Conservation (phyloP, 805 yeast species). For the Ogataea saltuana region DNA sequence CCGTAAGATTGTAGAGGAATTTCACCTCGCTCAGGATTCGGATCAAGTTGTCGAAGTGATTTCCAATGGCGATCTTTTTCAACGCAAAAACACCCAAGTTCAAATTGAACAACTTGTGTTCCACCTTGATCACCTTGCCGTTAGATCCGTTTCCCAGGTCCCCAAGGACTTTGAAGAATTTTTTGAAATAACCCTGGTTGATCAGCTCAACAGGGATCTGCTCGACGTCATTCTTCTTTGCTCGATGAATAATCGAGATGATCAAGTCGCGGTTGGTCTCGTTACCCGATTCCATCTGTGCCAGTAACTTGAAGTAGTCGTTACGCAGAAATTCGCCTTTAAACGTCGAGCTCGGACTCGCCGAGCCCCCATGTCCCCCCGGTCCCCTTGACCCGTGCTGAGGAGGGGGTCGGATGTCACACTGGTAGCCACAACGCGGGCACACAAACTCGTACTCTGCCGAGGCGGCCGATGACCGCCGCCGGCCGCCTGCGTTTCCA, state of each 20-base stretch:
- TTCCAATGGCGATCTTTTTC: constrained; percentile 82
- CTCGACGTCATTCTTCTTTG: constrained; percentile 11
- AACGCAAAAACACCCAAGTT: constrained; percentile 80
- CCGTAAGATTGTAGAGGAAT: constrained; percentile 57
- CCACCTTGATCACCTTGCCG: constrained; percentile 82
- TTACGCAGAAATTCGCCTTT: constrained; percentile 23
- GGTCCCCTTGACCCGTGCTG: no score
- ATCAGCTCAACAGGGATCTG: constrained; percentile 48
- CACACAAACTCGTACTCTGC: constrained; percentile 26
- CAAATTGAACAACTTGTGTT: constrained; percentile 71
- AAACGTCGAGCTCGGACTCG: no score
- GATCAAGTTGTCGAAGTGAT: constrained; percentile 65
- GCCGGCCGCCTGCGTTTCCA: constrained; percentile 8
- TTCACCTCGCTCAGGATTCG: constrained; percentile 78
- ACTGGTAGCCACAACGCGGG: constrained; percentile 32
- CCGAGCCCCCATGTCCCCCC: no score
- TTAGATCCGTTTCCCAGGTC: constrained; percentile 80
- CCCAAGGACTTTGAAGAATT: constrained; percentile 63
- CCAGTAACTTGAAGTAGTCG: constrained; percentile 33
- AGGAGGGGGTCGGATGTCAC: constrained; percentile 13
- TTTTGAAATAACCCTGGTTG: constrained; percentile 78
- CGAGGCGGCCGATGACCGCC: constrained; percentile 11
- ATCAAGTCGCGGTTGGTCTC: constrained; percentile 25
- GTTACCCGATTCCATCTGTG: constrained; percentile 22
- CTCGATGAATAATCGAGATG: constrained; percentile 16